Evolutionary conservation across 208 protist genomes (phyloP), one percentile per base, ranked within the genome.

Genomic region (Polymyxa betae): DNA sequence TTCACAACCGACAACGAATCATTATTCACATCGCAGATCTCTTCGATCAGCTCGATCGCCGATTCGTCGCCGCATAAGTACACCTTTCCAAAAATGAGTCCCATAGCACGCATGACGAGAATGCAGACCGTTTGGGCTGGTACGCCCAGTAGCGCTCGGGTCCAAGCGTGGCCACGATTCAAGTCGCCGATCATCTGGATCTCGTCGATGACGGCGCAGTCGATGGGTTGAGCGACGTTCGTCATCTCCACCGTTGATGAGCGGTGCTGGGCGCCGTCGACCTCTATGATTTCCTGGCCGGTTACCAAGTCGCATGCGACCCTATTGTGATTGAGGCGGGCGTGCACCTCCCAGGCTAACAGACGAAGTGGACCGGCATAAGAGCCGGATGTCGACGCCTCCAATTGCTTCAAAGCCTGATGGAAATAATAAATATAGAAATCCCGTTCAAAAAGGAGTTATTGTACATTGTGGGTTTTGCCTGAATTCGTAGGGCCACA

Each of bases 351-450:
- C 72, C 94, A 94, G 38, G 97, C 97, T 44, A 98, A 94, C 29
- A 97, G 95, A 92, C 97, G 97, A 40, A 98, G 93, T 40, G 97
- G 97, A 0, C 96, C 97, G 89, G 95, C 97, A 94, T 98, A 98
- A 16, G 97, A 94, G 38, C 96, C 97, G 88, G 92, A 95, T 24
- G 94, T 92, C 0, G 95, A 94, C 45, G n/a, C 5, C n/a, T 82
- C 16, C 72, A 82, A 43, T 12, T 41, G 66, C 77, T 91, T 78
- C 64, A 97, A 87, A 60, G 41, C 49, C 49, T 60, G 24, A 24
- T 29, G 5, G 12, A 24, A 29, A 24, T 60, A 5, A 60, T 5
- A 60, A 60, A 60, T 5, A 5, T 29, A 24, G 12, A 60, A 24
- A 24, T 46, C 24, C 20, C 5, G 44, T 29, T 88, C 1, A 41